Evolutionary conservation across 2,329 filamentous ascomycete genomes (phyloP).

Genomic region (Beauveria asiatica): DNA sequence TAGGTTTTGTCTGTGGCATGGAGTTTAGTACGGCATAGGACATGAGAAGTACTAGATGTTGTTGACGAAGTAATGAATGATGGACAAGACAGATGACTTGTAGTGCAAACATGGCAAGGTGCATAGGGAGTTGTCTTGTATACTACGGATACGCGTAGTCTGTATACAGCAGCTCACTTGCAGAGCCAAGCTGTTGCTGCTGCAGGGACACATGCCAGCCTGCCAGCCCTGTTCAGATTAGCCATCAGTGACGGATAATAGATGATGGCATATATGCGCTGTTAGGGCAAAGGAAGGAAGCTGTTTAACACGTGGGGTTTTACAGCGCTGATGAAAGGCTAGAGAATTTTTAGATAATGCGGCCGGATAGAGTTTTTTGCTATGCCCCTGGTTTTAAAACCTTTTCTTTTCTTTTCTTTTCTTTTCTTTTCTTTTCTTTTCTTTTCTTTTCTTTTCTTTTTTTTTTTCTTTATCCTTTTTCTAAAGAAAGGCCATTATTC

Average conservation of each 20-base stretch:
- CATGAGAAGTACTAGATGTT: not conserved
- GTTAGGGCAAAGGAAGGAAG: not conserved
- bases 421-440: too few relatives aligned
- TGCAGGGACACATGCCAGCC: not conserved
- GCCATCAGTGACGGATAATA: not conserved
- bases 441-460: too few relatives aligned
- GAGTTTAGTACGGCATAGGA: not conserved
- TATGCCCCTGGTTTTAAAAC: too few relatives aligned
- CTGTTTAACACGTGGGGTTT: not conserved
- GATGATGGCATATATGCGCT: not conserved
- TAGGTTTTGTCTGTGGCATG: not conserved
- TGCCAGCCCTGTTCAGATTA: not conserved
- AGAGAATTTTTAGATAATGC: too few relatives aligned
- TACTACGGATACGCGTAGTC: too few relatives aligned
- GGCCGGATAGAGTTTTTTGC: too few relatives aligned
- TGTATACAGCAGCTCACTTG: too few relatives aligned
- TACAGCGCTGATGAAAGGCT: not conserved
- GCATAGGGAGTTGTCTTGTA: not conserved
- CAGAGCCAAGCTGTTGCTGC: not conserved
- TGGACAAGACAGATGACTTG: not conserved
- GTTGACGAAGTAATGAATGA: constrained; percentile 2
- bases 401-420: too few relatives aligned
- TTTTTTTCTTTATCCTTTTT: too few relatives aligned
- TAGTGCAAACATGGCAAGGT: too few relatives aligned
- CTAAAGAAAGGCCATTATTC: too few relatives aligned